phyloP scores from a whole-genome alignment of 176 grass and related monocot genomes.

The Lolium multiflorum region DNA sequence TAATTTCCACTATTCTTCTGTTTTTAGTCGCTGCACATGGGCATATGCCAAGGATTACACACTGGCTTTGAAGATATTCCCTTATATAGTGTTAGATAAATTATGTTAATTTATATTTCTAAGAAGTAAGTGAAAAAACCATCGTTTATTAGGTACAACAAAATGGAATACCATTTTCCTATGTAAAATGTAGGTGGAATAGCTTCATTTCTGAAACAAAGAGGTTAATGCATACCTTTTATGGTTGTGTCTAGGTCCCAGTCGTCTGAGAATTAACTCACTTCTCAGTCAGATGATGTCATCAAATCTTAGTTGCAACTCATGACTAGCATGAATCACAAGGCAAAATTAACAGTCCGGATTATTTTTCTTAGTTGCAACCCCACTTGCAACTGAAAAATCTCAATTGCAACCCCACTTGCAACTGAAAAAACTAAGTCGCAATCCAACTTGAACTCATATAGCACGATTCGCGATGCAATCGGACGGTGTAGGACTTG shows the following conservation, averaged over 20 bases:
- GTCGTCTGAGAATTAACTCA: too few relatives aligned
- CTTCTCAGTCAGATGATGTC: too few relatives aligned
- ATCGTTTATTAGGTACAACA: neutral
- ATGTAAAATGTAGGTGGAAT: conserved; percentile 9
- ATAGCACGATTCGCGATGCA: too few relatives aligned
- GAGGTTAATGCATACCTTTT: neutral
- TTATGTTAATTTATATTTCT: conserved; percentile 10
- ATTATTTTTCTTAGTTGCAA: too few relatives aligned
- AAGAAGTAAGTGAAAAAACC: neutral
- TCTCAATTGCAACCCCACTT: too few relatives aligned
- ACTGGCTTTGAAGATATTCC: conserved; percentile 28
- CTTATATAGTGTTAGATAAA: neutral
- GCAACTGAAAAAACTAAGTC: too few relatives aligned
- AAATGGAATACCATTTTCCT: neutral
- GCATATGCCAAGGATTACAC: neutral
- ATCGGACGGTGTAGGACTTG: too few relatives aligned
- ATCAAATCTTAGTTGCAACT: too few relatives aligned
- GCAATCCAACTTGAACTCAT: too few relatives aligned
- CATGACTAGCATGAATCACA: too few relatives aligned
- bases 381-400: too few relatives aligned
- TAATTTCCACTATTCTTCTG: neutral
- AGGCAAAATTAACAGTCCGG: too few relatives aligned
- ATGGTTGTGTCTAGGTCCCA: neutral
- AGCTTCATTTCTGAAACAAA: conserved; percentile 9
- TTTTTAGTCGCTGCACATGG: neutral